These are phyloP conservation scores for Rheum nobile DNA, from an alignment of 148 eudicot species.

Conservation along the genomic window DNA sequence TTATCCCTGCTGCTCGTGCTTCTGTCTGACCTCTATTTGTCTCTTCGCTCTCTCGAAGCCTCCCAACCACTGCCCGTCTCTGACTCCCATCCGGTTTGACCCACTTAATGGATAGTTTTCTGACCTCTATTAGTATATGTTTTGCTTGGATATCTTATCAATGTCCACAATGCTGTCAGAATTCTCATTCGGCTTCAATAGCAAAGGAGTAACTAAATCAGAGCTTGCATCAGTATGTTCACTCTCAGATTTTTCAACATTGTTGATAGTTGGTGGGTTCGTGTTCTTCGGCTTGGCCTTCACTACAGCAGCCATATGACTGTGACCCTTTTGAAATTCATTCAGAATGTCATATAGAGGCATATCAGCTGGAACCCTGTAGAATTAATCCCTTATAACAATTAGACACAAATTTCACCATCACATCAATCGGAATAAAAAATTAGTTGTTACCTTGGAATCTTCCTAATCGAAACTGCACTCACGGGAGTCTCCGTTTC, in stretches of 20 bases:
- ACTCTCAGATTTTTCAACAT: conserved; percentile 26
- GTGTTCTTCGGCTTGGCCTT: conserved; percentile 38
- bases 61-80: no score
- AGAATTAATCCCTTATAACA: no score
- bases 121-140: no score
- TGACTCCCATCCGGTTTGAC: no score
- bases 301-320: conserved; percentile 99
- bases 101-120: no score
- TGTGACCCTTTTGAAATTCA: conserved; percentile 93
- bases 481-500: conserved; percentile 99
- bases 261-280: conserved; percentile 20
- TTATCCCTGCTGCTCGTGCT: no score
- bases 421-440: not conserved
- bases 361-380: conserved; percentile 96
- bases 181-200: conserved; percentile 35
- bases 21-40: no score
- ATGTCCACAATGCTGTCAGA: conserved; percentile 53
- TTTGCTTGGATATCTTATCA: conserved; percentile 37
- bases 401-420: not conserved
- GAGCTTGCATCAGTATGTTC: conserved; percentile 17
- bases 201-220: conserved; percentile 50
- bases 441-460: conserved; percentile 51
- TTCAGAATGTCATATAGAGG: conserved; percentile 94
- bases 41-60: no score
- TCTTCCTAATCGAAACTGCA: conserved; percentile 86